Evolutionary conservation across 768 basidiomycete genomes (phyloP).

Genomic region (Amyloporia xantha): DNA sequence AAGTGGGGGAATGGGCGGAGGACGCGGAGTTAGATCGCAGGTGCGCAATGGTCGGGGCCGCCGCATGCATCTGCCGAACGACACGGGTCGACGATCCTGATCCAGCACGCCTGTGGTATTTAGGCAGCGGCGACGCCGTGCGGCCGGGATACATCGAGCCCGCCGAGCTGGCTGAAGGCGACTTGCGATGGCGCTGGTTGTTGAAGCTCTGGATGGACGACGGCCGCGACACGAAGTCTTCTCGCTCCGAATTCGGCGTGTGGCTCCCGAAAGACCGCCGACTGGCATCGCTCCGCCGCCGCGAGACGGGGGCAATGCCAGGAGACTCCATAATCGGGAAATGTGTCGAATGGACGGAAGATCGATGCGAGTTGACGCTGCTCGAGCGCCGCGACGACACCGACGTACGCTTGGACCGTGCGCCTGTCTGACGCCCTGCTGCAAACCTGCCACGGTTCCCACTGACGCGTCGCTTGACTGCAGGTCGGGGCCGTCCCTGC

Average conservation of each 20-base stretch:
- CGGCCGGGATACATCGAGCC: conserved; percentile 50
- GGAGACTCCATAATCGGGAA: conserved; percentile 50
- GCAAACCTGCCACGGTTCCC: conserved; percentile 25
- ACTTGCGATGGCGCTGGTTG: conserved; percentile 58
- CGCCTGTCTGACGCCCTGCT: conserved; percentile 26
- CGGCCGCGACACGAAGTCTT: conserved; percentile 72
- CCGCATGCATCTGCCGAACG: conserved; percentile 54
- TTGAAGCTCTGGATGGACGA: conserved; percentile 81
- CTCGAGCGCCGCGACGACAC: conserved; percentile 83
- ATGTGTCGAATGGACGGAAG: conserved; percentile 46
- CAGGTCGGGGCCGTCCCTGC: conserved; percentile 22
- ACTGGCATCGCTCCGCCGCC: conserved; percentile 44
- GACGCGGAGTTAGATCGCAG: conserved; percentile 73
- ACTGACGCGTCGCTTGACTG: conserved; percentile 47
- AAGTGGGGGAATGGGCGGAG: conserved; percentile 67
- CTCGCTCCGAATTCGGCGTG: conserved; percentile 84
- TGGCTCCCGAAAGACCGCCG: conserved; percentile 72
- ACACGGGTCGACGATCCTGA: conserved; percentile 83
- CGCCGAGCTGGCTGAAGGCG: conserved; percentile 71
- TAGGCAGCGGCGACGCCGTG: conserved; percentile 74
- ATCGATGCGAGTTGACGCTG: conserved; percentile 82
- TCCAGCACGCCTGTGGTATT: conserved; percentile 71
- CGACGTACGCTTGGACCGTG: conserved; percentile 62
- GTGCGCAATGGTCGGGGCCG: conserved; percentile 46
- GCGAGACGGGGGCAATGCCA: conserved; percentile 31